Evolutionary conservation across 1,284 basidiomycete genomes (phyloP).

Genomic region (Moniliella sp.): DNA sequence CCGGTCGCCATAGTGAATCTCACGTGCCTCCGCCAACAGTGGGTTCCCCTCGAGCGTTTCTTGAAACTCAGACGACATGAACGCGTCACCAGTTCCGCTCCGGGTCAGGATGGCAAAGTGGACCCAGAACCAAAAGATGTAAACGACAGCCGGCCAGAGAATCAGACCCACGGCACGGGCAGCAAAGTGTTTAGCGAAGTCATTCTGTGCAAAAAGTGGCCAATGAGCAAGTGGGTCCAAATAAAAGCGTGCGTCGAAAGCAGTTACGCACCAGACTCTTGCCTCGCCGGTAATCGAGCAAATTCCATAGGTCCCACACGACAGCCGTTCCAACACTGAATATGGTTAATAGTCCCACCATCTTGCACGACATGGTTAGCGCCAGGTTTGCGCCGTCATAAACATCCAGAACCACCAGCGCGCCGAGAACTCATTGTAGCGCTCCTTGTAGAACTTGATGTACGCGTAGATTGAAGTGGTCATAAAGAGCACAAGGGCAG

Average conservation of each 20-base stretch:
- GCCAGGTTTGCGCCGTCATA: slow-evolving; percentile 73
- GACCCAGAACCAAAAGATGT: slow-evolving; percentile 85
- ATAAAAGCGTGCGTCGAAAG: too few species aligned
- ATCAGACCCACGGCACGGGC: slow-evolving; percentile 75
- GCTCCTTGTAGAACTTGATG: slow-evolving; percentile 77
- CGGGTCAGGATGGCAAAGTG: slow-evolving; percentile 77
- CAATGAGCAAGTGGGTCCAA: too few species aligned
- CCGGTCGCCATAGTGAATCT: slow-evolving; percentile 76
- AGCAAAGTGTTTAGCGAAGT: slow-evolving; percentile 68
- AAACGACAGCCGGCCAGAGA: slow-evolving; percentile 62
- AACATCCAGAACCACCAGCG: slow-evolving; percentile 84
- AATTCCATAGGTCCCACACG: slow-evolving; percentile 75
- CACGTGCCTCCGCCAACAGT: slow-evolving; percentile 65
- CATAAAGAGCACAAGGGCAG: slow-evolving; percentile 86
- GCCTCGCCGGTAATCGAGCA: slow-evolving; percentile 67
- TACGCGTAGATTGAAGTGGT: slow-evolving; percentile 70
- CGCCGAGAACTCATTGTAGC: slow-evolving; percentile 45
- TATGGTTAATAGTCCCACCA: slow-evolving; percentile 86
- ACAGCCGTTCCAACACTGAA: slow-evolving; percentile 72
- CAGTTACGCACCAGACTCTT: slow-evolving; percentile 35
- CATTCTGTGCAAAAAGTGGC: too few species aligned
- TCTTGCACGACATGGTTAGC: slow-evolving; percentile 88
- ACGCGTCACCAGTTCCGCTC: slow-evolving; percentile 76
- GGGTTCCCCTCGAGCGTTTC: slow-evolving; percentile 83
- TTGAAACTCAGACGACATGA: slow-evolving; percentile 96